Evolutionary conservation across 2,329 filamentous ascomycete genomes (phyloP), one percentile per base, ranked within the genome.

Genomic region (Zymoseptoria brevis): DNA sequence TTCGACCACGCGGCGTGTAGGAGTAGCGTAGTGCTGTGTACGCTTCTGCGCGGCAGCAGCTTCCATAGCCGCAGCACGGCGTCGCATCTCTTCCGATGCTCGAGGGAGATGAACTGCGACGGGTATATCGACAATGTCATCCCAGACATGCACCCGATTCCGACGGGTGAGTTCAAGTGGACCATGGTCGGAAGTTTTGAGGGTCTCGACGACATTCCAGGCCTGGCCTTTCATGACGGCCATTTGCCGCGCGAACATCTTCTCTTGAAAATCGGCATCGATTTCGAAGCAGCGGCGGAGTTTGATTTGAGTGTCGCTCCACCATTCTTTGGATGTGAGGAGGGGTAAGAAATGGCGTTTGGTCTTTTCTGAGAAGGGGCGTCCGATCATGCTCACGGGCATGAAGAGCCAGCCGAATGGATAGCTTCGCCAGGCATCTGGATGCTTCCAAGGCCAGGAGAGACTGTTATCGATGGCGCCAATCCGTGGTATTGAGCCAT

Each of bases 151-250:
- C 19, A 99, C 93, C 68, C 93, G 86, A 54, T 90, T 88, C 66
- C 94, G 83, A 63, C 94, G 83, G 4, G 94, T 97, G 56, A 99
- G 83, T 75, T 97, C 94, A 19, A 99, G 79, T 0, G 94, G 94
- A 0, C 94, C 94, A 71, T 97, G 93, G 70, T 97, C 94, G 0
- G 85, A 80, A 19, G 89, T 89, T 74, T 99, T 99, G 62, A 99
- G 81, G 0, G 94, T 96, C 77, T 99, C 94, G 4, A 99, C 94
- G 0, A 99, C 94, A 72, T 99, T 99, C 91, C 94, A 99, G 0
- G 94, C 94, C 72, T 99, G 94, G 9, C 94, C 94, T 75, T 99
- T 99, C 90, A 99, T 96, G 60, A 99, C 94, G 0, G 94, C 93
- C 62, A 99, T 95, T 71, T 99, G 94, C 66, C 90, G 86, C n/a